Percentiles rank a stretch among this genome's conserved stretches.
Conservation (phyloP, 305 asterid genomes). For the Coffea humblotiana region DNA sequence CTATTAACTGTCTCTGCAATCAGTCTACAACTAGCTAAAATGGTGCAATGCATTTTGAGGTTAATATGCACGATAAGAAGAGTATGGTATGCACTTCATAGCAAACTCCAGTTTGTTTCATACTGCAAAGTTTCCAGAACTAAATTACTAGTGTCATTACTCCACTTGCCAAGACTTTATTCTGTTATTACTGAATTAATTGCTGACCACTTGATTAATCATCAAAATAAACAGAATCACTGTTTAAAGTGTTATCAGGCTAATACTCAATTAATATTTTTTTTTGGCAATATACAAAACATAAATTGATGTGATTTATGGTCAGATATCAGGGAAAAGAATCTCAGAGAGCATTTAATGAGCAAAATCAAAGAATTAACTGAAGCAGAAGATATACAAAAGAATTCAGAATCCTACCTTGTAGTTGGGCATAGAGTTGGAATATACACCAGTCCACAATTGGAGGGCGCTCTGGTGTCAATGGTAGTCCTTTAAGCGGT, state of each 20-base stretch:
- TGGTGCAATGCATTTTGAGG: neutral
- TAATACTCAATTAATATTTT: neutral
- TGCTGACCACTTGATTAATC: neutral
- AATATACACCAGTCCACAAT: slow-evolving; percentile 37
- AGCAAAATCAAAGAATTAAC: neutral
- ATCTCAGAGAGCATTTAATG: neutral
- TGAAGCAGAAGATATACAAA: neutral
- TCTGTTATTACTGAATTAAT: neutral
- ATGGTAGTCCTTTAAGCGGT: slow-evolving; percentile 39
- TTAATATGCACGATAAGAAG: no score
- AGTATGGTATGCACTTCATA: neutral
- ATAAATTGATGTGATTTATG: no score
- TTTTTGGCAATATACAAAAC: neutral
- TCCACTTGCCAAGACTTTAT: neutral
- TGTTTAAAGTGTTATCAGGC: neutral
- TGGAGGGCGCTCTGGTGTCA: slow-evolving; percentile 43
- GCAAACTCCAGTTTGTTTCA: neutral
- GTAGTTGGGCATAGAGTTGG: slow-evolving; percentile 34
- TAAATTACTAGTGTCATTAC: neutral
- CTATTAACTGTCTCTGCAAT: neutral
- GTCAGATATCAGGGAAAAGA: neutral
- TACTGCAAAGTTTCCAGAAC: neutral
- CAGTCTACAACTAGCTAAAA: neutral
- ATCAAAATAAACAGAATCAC: neutral
- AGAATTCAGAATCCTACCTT: slow-evolving; percentile 34